Conservation (phyloP, 371 early-diverging fungal species). For the Mucor velutinosus region DNA sequence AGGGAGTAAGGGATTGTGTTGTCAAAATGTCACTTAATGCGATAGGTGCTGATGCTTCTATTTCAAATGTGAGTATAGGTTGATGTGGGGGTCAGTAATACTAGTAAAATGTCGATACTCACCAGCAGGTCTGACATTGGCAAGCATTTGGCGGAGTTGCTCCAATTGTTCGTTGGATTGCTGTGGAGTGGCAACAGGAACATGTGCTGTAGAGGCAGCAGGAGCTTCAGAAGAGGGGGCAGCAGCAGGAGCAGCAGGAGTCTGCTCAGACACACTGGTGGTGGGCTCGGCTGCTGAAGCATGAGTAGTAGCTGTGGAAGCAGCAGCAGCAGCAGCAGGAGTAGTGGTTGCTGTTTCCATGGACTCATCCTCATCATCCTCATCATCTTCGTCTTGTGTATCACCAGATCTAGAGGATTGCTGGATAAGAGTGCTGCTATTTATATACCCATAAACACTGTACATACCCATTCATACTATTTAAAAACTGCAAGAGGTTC, state of each 20-base stretch:
- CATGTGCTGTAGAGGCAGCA: background rate
- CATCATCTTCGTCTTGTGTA: conserved; percentile 16
- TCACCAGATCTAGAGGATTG: background rate
- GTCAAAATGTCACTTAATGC: conserved; percentile 51
- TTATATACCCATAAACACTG: no score
- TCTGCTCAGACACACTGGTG: background rate
- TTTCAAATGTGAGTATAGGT: background rate
- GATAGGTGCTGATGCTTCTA: conserved; percentile 10
- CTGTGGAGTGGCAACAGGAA: background rate
- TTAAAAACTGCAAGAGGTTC: conserved; percentile 50
- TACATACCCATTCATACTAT: conserved; percentile 43
- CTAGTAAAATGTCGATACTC: background rate
- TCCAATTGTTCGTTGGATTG: conserved; percentile 20
- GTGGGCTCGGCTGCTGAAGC: background rate
- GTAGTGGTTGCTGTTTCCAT: background rate
- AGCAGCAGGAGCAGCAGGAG: background rate
- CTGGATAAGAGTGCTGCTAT: background rate
- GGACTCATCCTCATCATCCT: background rate
- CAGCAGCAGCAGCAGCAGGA: background rate
- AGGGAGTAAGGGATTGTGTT: conserved; percentile 49
- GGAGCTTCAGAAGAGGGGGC: background rate
- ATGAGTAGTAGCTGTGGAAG: background rate
- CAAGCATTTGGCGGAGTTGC: conserved; percentile 28
- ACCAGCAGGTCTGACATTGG: conserved; percentile 13
- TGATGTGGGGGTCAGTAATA: background rate